Conservation (phyloP, 148 eudicot genomes). For the Bassia scoparia region DNA sequence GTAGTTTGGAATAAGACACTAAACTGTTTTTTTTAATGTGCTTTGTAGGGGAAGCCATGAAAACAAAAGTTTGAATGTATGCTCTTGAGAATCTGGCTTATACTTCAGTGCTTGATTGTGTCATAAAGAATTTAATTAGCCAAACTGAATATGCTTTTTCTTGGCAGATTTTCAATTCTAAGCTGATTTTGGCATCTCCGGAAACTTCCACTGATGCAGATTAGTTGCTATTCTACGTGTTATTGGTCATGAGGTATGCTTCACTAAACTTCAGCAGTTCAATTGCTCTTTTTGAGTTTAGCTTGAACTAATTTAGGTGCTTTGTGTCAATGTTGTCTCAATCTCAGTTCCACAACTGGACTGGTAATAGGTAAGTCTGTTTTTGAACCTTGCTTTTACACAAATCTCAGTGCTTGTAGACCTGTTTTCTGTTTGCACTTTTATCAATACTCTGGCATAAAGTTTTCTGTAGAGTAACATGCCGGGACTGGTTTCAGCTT, state of each 20-base stretch:
- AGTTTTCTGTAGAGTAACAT: slow-evolving; percentile 67
- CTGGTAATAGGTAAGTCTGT: slow-evolving; percentile 98
- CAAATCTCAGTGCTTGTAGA: no score
- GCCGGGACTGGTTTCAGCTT: slow-evolving; percentile 99
- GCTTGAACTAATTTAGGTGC: slow-evolving; percentile 12
- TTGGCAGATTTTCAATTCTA: slow-evolving; percentile 87
- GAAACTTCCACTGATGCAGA: slow-evolving; percentile 95
- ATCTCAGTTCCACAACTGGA: slow-evolving; percentile 99
- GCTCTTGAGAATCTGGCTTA: slow-evolving; percentile 21
- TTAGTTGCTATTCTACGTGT: slow-evolving; percentile 97
- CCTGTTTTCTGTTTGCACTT: background rate
- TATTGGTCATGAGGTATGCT: slow-evolving; percentile 90
- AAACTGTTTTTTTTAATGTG: background rate
- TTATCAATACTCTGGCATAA: background rate
- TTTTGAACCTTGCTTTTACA: no score
- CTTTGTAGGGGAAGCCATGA: slow-evolving; percentile 96
- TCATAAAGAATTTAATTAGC: no score
- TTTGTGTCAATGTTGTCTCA: slow-evolving; percentile 36
- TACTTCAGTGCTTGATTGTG: slow-evolving; percentile 15
- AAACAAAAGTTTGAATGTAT: slow-evolving; percentile 94
- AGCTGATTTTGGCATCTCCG: slow-evolving; percentile 98
- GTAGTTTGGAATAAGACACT: background rate
- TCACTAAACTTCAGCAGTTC: background rate
- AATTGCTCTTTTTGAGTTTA: background rate
- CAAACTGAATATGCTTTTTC: slow-evolving; percentile 1